Conservation (phyloP, 116 monocot genomes). For the Thalassia testudinum region DNA sequence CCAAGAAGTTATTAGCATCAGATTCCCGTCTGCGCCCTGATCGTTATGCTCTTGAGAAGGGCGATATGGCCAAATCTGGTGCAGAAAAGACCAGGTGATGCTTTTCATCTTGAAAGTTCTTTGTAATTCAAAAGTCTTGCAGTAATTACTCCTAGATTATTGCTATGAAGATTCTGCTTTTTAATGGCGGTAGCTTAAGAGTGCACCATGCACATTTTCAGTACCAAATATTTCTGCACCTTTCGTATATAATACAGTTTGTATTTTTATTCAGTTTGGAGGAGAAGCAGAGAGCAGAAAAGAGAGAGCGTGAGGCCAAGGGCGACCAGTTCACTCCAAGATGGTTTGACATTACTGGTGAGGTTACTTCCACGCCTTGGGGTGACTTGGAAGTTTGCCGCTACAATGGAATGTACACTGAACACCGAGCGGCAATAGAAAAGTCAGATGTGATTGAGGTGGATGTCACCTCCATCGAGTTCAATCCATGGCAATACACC, state of each 20-base stretch:
- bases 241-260: too few species aligned
- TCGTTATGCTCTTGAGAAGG: conserved; percentile 79
- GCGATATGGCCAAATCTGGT: conserved; percentile 65
- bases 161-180: too few species aligned
- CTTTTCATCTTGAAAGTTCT: too few species aligned
- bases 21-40: too few species aligned
- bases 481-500: too few species aligned
- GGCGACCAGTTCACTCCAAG: conserved; percentile 51
- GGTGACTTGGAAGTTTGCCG: conserved; percentile 79
- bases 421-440: conserved; percentile 38
- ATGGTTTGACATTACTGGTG: conserved; percentile 69
- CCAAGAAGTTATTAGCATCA: too few species aligned
- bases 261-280: too few species aligned
- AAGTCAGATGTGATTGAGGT: conserved; percentile 24
- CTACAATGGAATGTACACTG: conserved; percentile 67
- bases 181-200: too few species aligned
- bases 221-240: too few species aligned
- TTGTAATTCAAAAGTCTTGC: too few species aligned
- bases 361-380: conserved; percentile 74
- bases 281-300: conserved; percentile 87
- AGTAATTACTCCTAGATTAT: too few species aligned
- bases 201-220: too few species aligned
- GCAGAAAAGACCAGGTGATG: conserved; percentile 68
- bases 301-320: conserved; percentile 46
- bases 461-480: conserved; percentile 15